Evolutionary conservation across 2,329 filamentous ascomycete genomes (phyloP).

Genomic region (Pseudohalonectria lignicola): DNA sequence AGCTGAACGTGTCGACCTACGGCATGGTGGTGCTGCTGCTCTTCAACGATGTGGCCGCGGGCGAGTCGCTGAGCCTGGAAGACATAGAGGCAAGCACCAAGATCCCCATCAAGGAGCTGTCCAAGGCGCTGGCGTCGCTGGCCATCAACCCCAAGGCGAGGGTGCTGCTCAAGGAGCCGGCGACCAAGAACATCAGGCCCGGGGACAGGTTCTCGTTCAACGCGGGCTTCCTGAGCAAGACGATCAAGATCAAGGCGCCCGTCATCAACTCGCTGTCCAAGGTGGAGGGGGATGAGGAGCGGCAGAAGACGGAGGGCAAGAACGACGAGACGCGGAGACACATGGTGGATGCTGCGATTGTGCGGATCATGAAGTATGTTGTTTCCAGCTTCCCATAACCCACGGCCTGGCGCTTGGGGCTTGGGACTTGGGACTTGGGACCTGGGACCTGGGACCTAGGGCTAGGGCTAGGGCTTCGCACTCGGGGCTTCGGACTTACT

Average conservation of each 20-base stretch:
- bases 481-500: not conserved
- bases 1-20: conserved; percentile 86
- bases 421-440: too few species aligned
- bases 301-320: conserved; percentile 63
- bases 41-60: conserved; percentile 59
- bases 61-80: conserved; percentile 46
- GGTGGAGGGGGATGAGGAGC: conserved; percentile 63
- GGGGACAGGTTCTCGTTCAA: conserved; percentile 80
- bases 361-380: conserved; percentile 80
- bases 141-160: conserved; percentile 75
- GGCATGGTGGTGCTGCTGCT: conserved; percentile 82
- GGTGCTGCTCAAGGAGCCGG: conserved; percentile 70
- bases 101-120: conserved; percentile 64
- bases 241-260: conserved; percentile 80
- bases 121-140: conserved; percentile 69
- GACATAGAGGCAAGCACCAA: conserved; percentile 77
- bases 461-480: too few species aligned
- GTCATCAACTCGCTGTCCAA: conserved; percentile 74
- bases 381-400: not conserved
- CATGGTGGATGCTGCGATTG: conserved; percentile 65
- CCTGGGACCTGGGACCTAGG: too few species aligned
- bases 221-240: conserved; percentile 66
- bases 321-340: conserved; percentile 62
- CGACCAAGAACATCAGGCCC: conserved; percentile 64
- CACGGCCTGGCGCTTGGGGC: too few species aligned